A percentile compares a stretch with the other conserved stretches of the same genome.
These are phyloP conservation scores for Epithemia pelagica DNA, from an alignment of 108 stramenopile species.

Conservation along the genomic window DNA sequence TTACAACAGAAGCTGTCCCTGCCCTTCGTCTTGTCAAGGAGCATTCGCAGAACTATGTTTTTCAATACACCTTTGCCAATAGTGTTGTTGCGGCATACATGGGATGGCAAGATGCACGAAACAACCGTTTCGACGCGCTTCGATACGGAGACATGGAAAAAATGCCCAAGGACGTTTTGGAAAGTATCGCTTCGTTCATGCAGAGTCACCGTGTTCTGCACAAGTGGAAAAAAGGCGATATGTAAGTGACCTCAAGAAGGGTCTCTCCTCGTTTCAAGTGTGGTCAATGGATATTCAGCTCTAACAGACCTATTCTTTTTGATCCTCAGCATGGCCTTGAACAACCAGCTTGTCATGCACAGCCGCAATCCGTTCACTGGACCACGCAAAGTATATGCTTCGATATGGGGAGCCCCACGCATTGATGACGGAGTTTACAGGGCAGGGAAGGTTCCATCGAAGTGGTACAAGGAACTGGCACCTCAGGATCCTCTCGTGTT, in stretches of 20 bases:
- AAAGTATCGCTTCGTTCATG: constrained; percentile 61
- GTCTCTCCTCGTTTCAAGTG: too few relatives aligned
- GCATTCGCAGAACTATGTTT: constrained; percentile 28
- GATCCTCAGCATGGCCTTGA: not conserved
- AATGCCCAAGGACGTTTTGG: constrained; percentile 44
- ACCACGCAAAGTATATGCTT: constrained; percentile 42
- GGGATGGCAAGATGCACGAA: constrained; percentile 72
- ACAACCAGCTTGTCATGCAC: constrained; percentile 59
- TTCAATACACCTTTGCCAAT: constrained; percentile 57
- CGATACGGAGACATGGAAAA: constrained; percentile 61
- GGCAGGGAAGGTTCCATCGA: not conserved
- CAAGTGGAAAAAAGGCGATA: constrained; percentile 68
- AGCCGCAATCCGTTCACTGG: constrained; percentile 62
- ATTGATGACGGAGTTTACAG: not conserved
- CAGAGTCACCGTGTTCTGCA: constrained; percentile 53
- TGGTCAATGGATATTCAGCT: too few relatives aligned
- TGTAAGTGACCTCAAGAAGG: constrained; percentile 13
- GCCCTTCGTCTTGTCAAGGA: constrained; percentile 53
- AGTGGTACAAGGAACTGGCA: not conserved
- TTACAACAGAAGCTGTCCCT: constrained; percentile 59
- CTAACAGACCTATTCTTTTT: too few relatives aligned
- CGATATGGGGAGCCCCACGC: constrained; percentile 42
- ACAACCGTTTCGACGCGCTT: constrained; percentile 64
- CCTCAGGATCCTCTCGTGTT: constrained; percentile 58
- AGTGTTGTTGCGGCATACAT: constrained; percentile 70